Conservation (phyloP, 2,329 filamentous ascomycete species). For the Bimuria novae-zelandiae region DNA sequence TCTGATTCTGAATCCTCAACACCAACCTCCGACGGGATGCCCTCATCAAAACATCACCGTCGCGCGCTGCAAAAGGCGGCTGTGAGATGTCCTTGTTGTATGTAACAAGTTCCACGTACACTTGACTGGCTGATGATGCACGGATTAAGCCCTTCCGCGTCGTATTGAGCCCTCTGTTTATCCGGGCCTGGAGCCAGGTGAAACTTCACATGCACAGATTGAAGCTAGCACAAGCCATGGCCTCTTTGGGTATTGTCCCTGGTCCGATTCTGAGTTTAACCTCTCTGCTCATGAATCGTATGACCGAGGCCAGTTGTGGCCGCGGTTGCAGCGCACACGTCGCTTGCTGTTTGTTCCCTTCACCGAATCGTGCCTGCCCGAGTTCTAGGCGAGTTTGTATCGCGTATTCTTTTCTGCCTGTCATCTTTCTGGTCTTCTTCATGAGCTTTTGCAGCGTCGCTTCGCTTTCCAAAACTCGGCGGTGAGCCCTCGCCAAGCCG, state of each 20-base stretch:
- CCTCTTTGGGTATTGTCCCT: too few relatives aligned
- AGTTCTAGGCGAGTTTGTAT: slow-evolving; percentile 5
- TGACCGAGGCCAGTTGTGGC: too few relatives aligned
- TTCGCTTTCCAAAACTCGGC: slow-evolving; percentile 6
- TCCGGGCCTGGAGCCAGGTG: slow-evolving; percentile 2
- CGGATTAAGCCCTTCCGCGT: background rate
- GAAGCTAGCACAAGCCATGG: background rate
- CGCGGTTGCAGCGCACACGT: background rate
- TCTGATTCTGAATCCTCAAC: slow-evolving; percentile 10
- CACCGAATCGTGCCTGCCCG: slow-evolving; percentile 16
- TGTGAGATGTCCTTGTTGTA: background rate
- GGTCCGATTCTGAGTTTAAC: too few relatives aligned
- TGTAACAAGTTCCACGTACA: too few relatives aligned
- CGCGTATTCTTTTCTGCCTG: slow-evolving; percentile 17
- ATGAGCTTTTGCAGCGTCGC: slow-evolving; percentile 1
- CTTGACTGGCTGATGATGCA: background rate
- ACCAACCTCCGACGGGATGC: slow-evolving; percentile 6
- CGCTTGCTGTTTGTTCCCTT: background rate
- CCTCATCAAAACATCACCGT: background rate
- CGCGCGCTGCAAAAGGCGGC: too few relatives aligned
- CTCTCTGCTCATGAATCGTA: too few relatives aligned
- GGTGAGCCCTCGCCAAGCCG: slow-evolving; percentile 19
- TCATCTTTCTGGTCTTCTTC: background rate
- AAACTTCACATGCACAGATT: background rate
- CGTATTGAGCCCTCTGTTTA: background rate